Evolutionary conservation across 208 protist genomes (phyloP).

Genomic region (Angomonas ambiguus): DNA sequence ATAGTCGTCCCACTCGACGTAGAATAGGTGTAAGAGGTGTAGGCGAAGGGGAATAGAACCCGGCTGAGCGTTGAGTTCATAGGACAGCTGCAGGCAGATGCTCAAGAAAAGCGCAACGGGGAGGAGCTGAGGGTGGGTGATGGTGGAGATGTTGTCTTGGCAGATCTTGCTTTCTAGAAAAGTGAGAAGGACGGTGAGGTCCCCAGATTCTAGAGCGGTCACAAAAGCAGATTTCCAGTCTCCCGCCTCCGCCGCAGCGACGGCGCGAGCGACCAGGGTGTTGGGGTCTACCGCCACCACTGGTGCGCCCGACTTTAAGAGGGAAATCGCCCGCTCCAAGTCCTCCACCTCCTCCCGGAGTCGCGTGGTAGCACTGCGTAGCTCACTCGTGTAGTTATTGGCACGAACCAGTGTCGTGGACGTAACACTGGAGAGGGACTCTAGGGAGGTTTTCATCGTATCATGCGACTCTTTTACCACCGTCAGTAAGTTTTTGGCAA

Average conservation of each 20-base stretch:
- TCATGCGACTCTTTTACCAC: slow-evolving; percentile 29
- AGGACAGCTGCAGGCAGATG: slow-evolving; percentile 78
- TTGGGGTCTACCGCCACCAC: slow-evolving; percentile 45
- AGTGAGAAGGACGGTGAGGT: slow-evolving; percentile 68
- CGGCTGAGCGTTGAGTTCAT: slow-evolving; percentile 48
- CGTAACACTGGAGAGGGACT: slow-evolving; percentile 28
- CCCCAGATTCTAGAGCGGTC: slow-evolving; percentile 58
- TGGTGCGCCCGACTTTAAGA: slow-evolving; percentile 23
- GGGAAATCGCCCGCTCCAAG: slow-evolving; percentile 30
- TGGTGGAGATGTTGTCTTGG: slow-evolving; percentile 44
- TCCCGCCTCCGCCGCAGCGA: slow-evolving; percentile 45
- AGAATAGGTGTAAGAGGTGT: slow-evolving; percentile 67
- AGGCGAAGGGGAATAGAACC: slow-evolving; percentile 65
- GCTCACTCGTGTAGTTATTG: slow-evolving; percentile 25
- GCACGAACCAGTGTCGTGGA: slow-evolving; percentile 23
- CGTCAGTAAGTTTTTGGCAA: slow-evolving; percentile 34
- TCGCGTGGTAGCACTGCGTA: slow-evolving; percentile 34
- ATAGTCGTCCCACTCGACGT: slow-evolving; percentile 85
- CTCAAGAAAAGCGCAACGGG: slow-evolving; percentile 75
- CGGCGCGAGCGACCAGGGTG: slow-evolving; percentile 48
- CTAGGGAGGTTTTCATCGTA: slow-evolving; percentile 29
- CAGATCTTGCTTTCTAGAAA: slow-evolving; percentile 79
- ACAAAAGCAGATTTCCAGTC: slow-evolving; percentile 74
- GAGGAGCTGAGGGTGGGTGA: slow-evolving; percentile 58
- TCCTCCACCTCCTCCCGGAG: slow-evolving; percentile 52